Percentiles rank a stretch among this genome's conserved stretches.
These are phyloP conservation scores for Pseudogymnoascus sp. DNA, from an alignment of 2,329 filamentous ascomycete species.

Conservation along the genomic window DNA sequence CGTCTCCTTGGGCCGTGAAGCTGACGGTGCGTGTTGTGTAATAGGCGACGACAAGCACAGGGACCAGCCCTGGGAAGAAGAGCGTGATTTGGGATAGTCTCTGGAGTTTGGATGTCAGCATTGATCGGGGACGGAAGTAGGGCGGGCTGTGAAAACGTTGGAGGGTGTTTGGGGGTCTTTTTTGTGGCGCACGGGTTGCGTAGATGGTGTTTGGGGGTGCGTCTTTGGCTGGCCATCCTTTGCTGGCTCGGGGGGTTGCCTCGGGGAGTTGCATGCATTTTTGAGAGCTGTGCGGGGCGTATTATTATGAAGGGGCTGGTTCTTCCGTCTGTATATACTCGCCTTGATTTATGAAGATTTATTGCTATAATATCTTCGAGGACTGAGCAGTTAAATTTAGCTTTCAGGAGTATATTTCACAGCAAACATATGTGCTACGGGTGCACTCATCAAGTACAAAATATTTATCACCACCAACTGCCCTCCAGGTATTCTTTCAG, in stretches of 20 bases:
- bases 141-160: neutral
- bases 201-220: neutral
- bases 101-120: constrained; percentile 54
- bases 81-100: constrained; percentile 56
- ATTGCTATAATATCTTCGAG: neutral
- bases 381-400: neutral
- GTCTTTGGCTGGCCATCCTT: neutral
- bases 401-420: neutral
- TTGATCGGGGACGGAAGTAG: constrained; percentile 35
- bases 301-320: neutral
- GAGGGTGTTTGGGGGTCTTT: neutral
- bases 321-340: neutral
- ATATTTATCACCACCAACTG: neutral
- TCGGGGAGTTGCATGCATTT: neutral
- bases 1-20: constrained; percentile 3
- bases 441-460: neutral
- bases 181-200: neutral
- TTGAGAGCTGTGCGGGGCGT: neutral
- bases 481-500: neutral
- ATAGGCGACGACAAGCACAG: constrained; percentile 32
- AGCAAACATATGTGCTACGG: neutral
- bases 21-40: constrained; percentile 22
- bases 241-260: neutral
- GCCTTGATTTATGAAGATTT: neutral
- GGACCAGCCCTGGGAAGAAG: constrained; percentile 39